Conservation (phyloP, 345 rosid species). For the Noccaea caerulescens region DNA sequence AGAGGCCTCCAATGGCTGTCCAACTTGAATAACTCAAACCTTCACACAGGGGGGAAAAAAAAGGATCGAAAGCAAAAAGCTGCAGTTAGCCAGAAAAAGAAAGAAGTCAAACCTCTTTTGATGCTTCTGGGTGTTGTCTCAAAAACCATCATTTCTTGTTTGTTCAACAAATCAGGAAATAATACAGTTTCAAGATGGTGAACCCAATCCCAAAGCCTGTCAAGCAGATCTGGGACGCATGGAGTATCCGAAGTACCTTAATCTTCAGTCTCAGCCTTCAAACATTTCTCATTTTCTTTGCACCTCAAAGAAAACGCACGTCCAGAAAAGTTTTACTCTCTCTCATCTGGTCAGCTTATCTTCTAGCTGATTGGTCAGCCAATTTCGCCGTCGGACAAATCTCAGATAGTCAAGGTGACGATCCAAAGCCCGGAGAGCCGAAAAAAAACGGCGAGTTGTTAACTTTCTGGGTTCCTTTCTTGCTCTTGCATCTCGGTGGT, state of each 20-base stretch:
- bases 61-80: too few species aligned
- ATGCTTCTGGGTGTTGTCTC: constrained; percentile 21
- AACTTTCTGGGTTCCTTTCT: constrained; percentile 49
- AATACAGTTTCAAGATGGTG: constrained; percentile 20
- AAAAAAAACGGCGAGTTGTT: constrained; percentile 5
- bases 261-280: constrained; percentile 46
- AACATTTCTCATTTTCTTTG: constrained; percentile 42
- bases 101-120: background rate
- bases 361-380: constrained; percentile 44
- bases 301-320: constrained; percentile 38
- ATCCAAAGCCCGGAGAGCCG: constrained; percentile 15
- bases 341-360: constrained; percentile 45
- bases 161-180: constrained; percentile 8
- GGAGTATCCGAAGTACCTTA: constrained; percentile 39
- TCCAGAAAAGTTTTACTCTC: constrained; percentile 7
- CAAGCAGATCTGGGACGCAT: constrained; percentile 36
- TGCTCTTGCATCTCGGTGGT: constrained; percentile 52
- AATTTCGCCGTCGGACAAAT: constrained; percentile 39
- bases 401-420: constrained; percentile 41
- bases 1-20: constrained; percentile 34
- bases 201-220: constrained; percentile 24
- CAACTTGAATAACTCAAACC: constrained; percentile 18
- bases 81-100: background rate
- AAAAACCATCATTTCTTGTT: background rate
- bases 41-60: background rate